These are phyloP conservation scores for Zea luxurians DNA, from an alignment of 176 grass and related monocot genomes.

Conservation along the genomic window DNA sequence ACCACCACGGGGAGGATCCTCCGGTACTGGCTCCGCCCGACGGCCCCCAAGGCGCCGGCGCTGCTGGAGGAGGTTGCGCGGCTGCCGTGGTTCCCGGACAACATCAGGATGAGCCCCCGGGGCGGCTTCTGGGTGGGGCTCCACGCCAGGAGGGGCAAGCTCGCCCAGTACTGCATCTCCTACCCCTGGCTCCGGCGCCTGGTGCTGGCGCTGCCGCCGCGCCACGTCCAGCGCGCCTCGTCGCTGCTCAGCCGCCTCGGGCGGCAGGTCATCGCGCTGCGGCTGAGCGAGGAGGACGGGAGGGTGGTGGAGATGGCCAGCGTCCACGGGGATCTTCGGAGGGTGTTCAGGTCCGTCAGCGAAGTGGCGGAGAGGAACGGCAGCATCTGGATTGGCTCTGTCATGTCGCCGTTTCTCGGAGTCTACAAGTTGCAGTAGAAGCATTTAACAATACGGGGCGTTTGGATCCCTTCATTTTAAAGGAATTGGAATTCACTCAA, in stretches of 20 bases:
- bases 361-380: constrained; percentile 58
- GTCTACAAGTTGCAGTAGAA: not conserved
- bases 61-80: constrained; percentile 30
- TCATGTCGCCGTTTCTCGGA: constrained; percentile 50
- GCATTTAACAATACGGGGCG: too few relatives aligned
- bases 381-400: constrained; percentile 48
- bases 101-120: constrained; percentile 64
- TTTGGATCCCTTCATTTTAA: too few relatives aligned
- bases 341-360: constrained; percentile 32
- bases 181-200: constrained; percentile 29
- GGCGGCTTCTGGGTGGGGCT: constrained; percentile 65
- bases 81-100: constrained; percentile 56
- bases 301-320: constrained; percentile 19
- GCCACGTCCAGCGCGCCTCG: constrained; percentile 3
- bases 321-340: constrained; percentile 8
- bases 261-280: constrained; percentile 37
- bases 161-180: constrained; percentile 40
- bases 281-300: constrained; percentile 43
- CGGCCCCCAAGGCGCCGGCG: not conserved
- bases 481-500: too few relatives aligned
- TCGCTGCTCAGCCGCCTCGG: constrained; percentile 20
- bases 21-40: constrained; percentile 45
- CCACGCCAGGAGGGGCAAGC: constrained; percentile 50
- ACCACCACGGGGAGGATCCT: constrained; percentile 58
- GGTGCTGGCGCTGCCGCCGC: constrained; percentile 7